Conservation (phyloP, 2,329 filamentous ascomycete genomes). For the Venturia nashicola region DNA sequence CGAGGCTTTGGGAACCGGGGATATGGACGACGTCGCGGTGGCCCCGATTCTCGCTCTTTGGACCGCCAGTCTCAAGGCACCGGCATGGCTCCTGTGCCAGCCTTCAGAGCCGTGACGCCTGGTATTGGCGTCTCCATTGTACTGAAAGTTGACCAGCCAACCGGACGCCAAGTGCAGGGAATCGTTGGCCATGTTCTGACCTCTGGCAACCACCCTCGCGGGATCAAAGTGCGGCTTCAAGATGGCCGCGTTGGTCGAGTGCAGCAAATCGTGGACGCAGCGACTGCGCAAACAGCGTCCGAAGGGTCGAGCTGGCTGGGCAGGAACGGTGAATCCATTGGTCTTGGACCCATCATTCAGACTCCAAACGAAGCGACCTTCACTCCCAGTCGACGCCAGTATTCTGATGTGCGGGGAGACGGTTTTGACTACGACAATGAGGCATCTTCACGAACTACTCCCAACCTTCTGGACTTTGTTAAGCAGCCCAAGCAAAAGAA, state of each 20-base stretch:
- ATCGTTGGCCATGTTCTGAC: constrained; percentile 57
- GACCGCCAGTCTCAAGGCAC: not conserved
- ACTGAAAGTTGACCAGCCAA: constrained; percentile 64
- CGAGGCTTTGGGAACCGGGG: not conserved
- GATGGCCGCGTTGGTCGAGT: constrained; percentile 65
- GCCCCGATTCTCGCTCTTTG: not conserved
- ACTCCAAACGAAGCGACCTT: not conserved
- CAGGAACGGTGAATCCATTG: constrained; percentile 3
- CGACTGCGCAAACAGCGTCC: constrained; percentile 12
- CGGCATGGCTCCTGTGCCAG: constrained; percentile 16
- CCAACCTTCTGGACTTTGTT: constrained; percentile 3
- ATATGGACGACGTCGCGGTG: not conserved
- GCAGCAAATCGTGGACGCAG: constrained; percentile 41
- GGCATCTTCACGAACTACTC: not conserved
- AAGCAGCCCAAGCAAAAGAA: not conserved
- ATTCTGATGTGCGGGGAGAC: constrained; percentile 1
- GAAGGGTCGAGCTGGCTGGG: constrained; percentile 5
- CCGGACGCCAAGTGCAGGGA: constrained; percentile 57
- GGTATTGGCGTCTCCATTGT: constrained; percentile 60
- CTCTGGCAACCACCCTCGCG: constrained; percentile 60
- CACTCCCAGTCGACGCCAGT: not conserved
- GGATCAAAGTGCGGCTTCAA: constrained; percentile 63
- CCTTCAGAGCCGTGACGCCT: constrained; percentile 35
- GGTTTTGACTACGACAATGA: constrained; percentile 5
- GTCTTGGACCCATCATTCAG: not conserved